phyloP scores from a whole-genome alignment of 2,329 filamentous ascomycete genomes.

The Xylariaceae sp. region DNA sequence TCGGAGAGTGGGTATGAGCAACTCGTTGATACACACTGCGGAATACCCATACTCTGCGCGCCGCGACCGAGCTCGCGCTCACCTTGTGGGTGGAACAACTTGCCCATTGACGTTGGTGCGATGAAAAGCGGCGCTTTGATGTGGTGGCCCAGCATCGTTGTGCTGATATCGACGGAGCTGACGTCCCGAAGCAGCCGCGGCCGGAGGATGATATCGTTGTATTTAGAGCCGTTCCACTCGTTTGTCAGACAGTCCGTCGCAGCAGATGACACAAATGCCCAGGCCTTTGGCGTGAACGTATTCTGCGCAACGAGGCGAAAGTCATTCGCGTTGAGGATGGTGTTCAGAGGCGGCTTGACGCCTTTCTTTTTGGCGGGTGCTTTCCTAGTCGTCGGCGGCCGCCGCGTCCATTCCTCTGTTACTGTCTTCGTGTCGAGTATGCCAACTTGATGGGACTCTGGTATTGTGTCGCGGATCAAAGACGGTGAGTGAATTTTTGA shows the following conservation, averaged over 20 bases:
- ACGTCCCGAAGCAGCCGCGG: slow-evolving; percentile 40
- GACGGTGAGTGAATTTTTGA: slow-evolving; percentile 46
- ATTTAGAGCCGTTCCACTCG: slow-evolving; percentile 50
- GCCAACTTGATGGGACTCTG: slow-evolving; percentile 45
- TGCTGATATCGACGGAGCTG: slow-evolving; percentile 43
- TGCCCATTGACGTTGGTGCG: slow-evolving; percentile 61
- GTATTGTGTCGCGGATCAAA: slow-evolving; percentile 39
- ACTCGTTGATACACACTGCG: slow-evolving; percentile 59
- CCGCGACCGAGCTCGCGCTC: slow-evolving; percentile 55
- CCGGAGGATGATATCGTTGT: slow-evolving; percentile 54
- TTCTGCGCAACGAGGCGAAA: slow-evolving; percentile 55
- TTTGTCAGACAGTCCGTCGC: slow-evolving; percentile 60
- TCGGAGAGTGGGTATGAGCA: slow-evolving; percentile 56
- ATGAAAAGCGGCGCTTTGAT: slow-evolving; percentile 58
- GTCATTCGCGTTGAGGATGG: slow-evolving; percentile 56
- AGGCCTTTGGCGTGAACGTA: slow-evolving; percentile 58
- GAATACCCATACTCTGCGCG: slow-evolving; percentile 47
- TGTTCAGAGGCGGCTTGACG: slow-evolving; percentile 46
- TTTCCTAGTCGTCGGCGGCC: slow-evolving; percentile 29
- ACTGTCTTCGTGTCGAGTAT: slow-evolving; percentile 45
- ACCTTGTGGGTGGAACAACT: slow-evolving; percentile 60
- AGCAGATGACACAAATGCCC: slow-evolving; percentile 65
- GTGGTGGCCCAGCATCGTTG: slow-evolving; percentile 51
- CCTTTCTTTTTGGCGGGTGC: slow-evolving; percentile 4
- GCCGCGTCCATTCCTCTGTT: slow-evolving; percentile 44